A percentile compares a stretch with the other conserved stretches of the same genome.
Evolutionary conservation across 1,284 basidiomycete species (phyloP).

Genomic region (Sanghuangporus sanghuang): DNA sequence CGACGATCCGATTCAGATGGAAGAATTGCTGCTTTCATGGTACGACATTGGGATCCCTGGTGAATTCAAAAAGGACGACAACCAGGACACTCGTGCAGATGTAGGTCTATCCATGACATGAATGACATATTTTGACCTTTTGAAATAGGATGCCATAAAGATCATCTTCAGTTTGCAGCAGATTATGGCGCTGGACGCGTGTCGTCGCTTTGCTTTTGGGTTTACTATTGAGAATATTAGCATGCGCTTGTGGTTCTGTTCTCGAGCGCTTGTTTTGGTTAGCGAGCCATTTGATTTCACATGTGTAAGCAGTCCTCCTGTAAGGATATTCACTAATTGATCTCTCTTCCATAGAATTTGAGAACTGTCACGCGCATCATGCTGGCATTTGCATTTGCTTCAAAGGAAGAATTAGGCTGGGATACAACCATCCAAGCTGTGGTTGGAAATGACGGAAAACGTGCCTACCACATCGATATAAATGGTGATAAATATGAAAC

Average conservation of each 20-base stretch:
- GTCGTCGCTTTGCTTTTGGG: background rate
- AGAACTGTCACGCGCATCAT: background rate
- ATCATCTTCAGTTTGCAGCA: background rate
- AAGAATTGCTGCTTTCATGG: background rate
- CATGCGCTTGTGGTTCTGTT: background rate
- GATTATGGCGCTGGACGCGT: background rate
- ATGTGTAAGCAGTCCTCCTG: background rate
- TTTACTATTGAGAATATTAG: background rate
- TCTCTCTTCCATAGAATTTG: background rate
- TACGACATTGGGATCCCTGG: background rate
- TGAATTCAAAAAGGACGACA: background rate
- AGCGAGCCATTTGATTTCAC: background rate
- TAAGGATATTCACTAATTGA: background rate
- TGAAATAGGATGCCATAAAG: background rate
- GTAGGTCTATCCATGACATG: background rate
- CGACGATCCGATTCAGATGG: too few relatives aligned
- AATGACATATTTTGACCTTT: background rate
- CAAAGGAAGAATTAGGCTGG: slow-evolving; percentile 2
- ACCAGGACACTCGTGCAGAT: background rate
- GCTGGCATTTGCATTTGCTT: background rate
- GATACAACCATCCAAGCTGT: slow-evolving; percentile 1
- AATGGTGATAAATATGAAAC: background rate
- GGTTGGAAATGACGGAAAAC: background rate
- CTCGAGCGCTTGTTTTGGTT: background rate
- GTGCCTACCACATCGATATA: background rate